phyloP scores from a whole-genome alignment of 2,329 filamentous ascomycete genomes.

The Colletotrichum plurivorum region DNA sequence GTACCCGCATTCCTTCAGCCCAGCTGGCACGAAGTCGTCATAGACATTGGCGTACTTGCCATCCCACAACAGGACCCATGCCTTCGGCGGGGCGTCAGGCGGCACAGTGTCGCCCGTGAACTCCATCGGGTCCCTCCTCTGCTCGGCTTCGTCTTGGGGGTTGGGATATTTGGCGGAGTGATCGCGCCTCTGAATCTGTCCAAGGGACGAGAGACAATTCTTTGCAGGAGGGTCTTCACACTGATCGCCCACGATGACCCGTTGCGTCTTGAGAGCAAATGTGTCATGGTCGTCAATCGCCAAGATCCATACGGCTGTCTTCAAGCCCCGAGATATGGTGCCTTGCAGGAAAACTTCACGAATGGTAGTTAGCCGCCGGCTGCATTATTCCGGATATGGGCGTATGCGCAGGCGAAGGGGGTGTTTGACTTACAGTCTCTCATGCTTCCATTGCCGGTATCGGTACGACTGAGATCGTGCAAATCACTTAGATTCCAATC shows the following conservation, averaged over 20 bases:
- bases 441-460: background rate
- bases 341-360: constrained; percentile 8
- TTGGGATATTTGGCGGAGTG: background rate
- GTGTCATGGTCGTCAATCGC: constrained; percentile 1
- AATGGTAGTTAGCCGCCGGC: background rate
- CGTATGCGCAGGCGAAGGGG: too few relatives aligned
- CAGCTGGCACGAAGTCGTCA: background rate
- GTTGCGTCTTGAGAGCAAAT: background rate
- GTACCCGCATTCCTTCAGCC: constrained; percentile 1
- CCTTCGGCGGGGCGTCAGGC: background rate
- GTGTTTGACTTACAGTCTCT: background rate
- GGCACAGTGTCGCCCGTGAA: background rate
- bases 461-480: background rate
- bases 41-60: constrained; percentile 8
- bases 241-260: background rate
- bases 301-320: background rate
- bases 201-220: background rate
- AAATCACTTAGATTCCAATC: background rate
- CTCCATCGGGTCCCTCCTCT: background rate
- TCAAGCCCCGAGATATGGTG: constrained; percentile 4
- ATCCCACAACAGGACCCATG: constrained; percentile 10
- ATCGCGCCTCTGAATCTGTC: background rate
- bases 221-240: background rate
- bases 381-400: too few relatives aligned
- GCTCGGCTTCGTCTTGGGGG: background rate